Evolutionary conservation across 306 rosid species (phyloP), one percentile per base, ranked within the genome.

Genomic region (Phaseolus lunatus): DNA sequence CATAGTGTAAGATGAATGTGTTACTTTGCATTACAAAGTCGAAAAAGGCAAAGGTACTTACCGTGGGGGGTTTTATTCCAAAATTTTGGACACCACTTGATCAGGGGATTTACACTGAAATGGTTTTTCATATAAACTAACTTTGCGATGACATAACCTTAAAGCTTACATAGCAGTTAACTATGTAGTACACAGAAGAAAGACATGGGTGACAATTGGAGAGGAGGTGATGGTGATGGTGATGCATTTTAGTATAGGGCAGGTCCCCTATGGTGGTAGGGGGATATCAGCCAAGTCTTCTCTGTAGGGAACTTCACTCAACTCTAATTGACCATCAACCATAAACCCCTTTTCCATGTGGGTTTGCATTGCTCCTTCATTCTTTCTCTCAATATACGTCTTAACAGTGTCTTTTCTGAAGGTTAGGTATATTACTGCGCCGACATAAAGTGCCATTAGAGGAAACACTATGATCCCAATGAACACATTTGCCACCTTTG

Each of bases 391-490:
- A 0, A 73, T 44, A 66, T 24, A 90, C 5, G 96, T 94, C 16
- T 79, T 65, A 2, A 68, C 98, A 7, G 23, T 78, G 68, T 94
- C 97, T 77, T 94, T 90, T 82, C 96, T 82, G 5, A 90, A 67
- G 5, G 92, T 86, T 5, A 94, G 71, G 75, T 94, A 94, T 29
- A 92, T 73, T 37, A 94, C 80, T 1, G 93, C 80, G 3, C 53
- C 0, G 7, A 92, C 16, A 69, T 92, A 94, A 13, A 88, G 5
- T 33, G 89, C 87, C 95, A 94, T 92, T 4, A 92, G 70, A 18
- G 97, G 98, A 59, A 94, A 94, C 27, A 92, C 97, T 22, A 89
- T 9, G 66, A 92, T 85, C 67, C 95, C 94, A 3, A 92, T 77
- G 67, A 94, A 82, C 31, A 89, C 94, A 59, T 76, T 90, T 57